These are phyloP conservation scores for Lachancea thermotolerans DNA, from an alignment of 805 yeast species.

Conservation along the genomic window DNA sequence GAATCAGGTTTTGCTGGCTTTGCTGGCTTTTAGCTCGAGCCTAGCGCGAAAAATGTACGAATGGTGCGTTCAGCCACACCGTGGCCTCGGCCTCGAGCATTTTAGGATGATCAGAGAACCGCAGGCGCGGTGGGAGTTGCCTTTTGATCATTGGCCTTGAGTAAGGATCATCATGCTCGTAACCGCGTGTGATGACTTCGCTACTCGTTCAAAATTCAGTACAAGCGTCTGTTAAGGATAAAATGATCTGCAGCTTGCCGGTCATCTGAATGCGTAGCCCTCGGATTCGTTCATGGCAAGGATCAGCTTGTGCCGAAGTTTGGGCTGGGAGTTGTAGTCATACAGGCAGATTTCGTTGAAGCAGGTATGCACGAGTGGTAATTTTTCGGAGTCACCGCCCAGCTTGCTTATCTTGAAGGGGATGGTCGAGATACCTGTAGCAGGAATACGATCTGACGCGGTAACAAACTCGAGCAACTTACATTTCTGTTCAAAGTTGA, in stretches of 20 bases:
- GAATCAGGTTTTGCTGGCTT: too few species aligned
- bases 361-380: conserved; percentile 91
- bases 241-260: background rate
- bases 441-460: conserved; percentile 88
- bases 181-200: too few species aligned
- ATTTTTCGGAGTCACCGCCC: conserved; percentile 35
- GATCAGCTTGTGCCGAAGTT: conserved; percentile 50
- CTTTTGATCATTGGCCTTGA: too few species aligned
- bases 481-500: conserved; percentile 45
- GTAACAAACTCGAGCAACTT: conserved; percentile 70
- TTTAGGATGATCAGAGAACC: too few species aligned
- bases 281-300: conserved; percentile 71
- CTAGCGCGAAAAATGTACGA: too few species aligned
- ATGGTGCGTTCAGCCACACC: too few species aligned
- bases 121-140: too few species aligned
- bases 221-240: too few species aligned
- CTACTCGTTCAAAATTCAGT: background rate
- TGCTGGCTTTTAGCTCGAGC: too few species aligned
- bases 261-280: conserved; percentile 73
- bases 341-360: conserved; percentile 82
- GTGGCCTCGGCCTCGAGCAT: too few species aligned
- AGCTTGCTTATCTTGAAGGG: conserved; percentile 60
- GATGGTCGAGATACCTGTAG: conserved; percentile 79
- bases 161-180: too few species aligned
- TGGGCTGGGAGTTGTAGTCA: conserved; percentile 51